Evolutionary conservation across 2,329 filamentous ascomycete genomes (phyloP).

Genomic region (Cladophialophora psammophila): DNA sequence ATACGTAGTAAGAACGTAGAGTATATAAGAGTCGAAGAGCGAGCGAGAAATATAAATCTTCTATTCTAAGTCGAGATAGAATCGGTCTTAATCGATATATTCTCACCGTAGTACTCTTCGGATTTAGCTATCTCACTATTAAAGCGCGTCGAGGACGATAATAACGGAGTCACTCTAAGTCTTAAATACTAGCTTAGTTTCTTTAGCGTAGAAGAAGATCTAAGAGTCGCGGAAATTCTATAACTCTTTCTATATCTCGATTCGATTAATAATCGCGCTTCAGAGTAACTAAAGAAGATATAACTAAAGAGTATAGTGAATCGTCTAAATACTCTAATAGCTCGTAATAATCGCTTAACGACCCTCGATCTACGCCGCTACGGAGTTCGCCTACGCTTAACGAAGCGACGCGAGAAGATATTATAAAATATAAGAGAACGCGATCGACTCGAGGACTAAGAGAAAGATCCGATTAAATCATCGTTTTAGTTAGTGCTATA

Average conservation of each 20-base stretch:
- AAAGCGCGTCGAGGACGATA: neutral
- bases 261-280: too few relatives aligned
- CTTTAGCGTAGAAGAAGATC: neutral
- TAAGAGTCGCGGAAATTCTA: too few relatives aligned
- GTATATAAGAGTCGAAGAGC: too few relatives aligned
- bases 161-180: neutral
- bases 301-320: neutral
- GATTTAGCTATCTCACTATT: neutral
- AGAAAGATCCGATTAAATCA: neutral
- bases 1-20: too few relatives aligned
- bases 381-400: neutral
- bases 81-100: neutral
- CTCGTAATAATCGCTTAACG: neutral
- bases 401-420: neutral
- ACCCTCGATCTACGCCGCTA: neutral
- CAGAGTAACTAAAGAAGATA: too few relatives aligned
- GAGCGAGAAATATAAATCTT: too few relatives aligned
- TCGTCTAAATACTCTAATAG: neutral
- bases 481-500: neutral
- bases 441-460: neutral
- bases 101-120: neutral
- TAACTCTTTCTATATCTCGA: too few relatives aligned
- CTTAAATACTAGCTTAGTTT: neutral
- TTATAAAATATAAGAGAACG: neutral
- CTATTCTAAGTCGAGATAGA: too few relatives aligned